Conservation (phyloP, 2,329 filamentous ascomycete genomes). For the Cercospora citrullina region DNA sequence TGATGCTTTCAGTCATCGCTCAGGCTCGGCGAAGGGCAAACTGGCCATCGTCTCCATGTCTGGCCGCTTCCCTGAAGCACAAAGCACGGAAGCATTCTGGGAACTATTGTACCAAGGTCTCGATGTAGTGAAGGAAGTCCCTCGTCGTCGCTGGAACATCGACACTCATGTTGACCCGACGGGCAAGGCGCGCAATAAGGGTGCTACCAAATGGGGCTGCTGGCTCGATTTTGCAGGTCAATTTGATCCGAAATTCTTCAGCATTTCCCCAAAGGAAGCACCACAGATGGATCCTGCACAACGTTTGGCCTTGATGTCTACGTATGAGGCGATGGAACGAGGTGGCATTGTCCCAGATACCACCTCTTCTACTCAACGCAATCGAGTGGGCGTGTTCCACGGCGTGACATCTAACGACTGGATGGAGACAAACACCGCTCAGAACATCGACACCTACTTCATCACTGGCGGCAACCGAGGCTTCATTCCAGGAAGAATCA, state of each 20-base stretch:
- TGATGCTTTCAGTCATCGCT: not conserved
- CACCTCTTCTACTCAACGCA: slow-evolving; percentile 34
- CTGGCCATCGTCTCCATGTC: slow-evolving; percentile 15
- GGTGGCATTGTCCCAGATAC: slow-evolving; percentile 26
- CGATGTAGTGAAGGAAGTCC: slow-evolving; percentile 18
- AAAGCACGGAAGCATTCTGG: slow-evolving; percentile 22
- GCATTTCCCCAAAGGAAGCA: slow-evolving; percentile 39
- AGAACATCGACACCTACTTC: slow-evolving; percentile 31
- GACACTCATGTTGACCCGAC: slow-evolving; percentile 22
- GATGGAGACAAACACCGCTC: slow-evolving; percentile 32
- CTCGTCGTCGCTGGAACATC: slow-evolving; percentile 20
- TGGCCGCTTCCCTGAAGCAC: slow-evolving; percentile 14
- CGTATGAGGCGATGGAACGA: slow-evolving; percentile 25
- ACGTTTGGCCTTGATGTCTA: slow-evolving; percentile 21
- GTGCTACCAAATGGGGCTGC: slow-evolving; percentile 38
- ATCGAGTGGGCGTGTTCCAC: slow-evolving; percentile 39
- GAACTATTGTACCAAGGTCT: slow-evolving; percentile 17
- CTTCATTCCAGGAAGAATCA: slow-evolving; percentile 49
- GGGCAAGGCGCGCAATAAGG: slow-evolving; percentile 26
- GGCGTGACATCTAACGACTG: slow-evolving; percentile 41
- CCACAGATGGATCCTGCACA: slow-evolving; percentile 17
- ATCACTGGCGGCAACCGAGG: slow-evolving; percentile 22
- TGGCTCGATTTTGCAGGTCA: slow-evolving; percentile 42
- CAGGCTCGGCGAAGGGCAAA: not conserved
- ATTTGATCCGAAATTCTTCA: slow-evolving; percentile 46